Conservation (phyloP, 345 rosid genomes). For the Boechera divaricarpa region DNA sequence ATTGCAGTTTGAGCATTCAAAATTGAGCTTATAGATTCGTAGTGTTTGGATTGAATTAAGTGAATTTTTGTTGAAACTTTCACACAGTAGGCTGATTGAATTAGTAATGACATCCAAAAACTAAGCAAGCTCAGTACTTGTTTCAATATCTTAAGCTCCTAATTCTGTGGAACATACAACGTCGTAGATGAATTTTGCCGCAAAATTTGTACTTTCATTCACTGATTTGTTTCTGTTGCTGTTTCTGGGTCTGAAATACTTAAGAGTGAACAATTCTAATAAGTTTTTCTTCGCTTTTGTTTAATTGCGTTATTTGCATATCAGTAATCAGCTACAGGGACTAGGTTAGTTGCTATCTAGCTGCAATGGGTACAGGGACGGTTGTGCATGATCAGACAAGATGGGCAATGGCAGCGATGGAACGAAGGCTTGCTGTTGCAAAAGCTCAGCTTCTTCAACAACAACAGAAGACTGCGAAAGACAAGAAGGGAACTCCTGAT, state of each 20-base stretch:
- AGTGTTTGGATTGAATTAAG: neutral
- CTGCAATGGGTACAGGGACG: constrained; percentile 28
- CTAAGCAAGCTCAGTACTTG: neutral
- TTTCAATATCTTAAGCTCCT: neutral
- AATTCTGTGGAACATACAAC: neutral
- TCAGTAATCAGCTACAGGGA: constrained; percentile 19
- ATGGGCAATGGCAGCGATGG: constrained; percentile 63
- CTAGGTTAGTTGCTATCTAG: constrained; percentile 21
- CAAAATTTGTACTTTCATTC: constrained; percentile 16
- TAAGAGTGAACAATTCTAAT: neutral
- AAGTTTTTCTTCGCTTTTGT: neutral
- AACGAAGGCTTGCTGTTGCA: constrained; percentile 60
- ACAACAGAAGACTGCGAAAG: constrained; percentile 51
- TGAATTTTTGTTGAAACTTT: neutral
- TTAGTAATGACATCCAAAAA: neutral
- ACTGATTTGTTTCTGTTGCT: neutral
- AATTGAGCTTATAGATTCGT: neutral
- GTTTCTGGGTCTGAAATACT: neutral
- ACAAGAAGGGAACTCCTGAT: constrained; percentile 28
- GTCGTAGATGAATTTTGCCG: constrained; percentile 4
- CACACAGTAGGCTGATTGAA: neutral
- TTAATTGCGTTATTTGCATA: neutral
- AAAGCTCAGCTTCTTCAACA: constrained; percentile 64
- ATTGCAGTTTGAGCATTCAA: neutral
- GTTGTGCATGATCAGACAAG: constrained; percentile 53